These are phyloP conservation scores for Withania somnifera DNA, from an alignment of 305 asterid genomes.

Conservation along the genomic window DNA sequence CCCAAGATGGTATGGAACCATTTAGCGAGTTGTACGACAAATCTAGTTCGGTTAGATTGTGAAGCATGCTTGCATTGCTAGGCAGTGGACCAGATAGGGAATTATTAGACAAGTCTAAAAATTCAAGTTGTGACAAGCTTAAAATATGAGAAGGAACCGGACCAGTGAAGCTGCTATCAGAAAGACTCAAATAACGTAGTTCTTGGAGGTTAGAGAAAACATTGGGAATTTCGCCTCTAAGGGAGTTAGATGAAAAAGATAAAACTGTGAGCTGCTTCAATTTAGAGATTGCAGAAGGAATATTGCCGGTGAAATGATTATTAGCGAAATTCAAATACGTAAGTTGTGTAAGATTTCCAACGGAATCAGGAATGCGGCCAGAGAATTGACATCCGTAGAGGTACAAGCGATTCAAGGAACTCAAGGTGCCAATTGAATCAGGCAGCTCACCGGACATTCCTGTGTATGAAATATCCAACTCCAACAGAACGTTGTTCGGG, in stretches of 20 bases:
- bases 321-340: neutral
- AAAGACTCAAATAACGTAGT: too few relatives aligned
- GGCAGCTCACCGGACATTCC: neutral
- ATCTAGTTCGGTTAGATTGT: neutral
- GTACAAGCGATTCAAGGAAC: neutral
- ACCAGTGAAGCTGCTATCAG: too few relatives aligned
- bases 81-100: neutral
- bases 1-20: neutral
- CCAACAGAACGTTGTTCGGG: neutral
- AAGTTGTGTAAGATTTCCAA: neutral
- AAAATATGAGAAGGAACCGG: neutral
- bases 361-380: neutral
- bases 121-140: neutral
- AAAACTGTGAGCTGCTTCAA: neutral
- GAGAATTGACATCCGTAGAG: neutral
- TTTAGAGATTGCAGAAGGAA: neutral
- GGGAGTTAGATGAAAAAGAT: neutral
- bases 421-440: neutral
- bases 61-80: neutral
- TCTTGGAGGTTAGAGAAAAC: neutral
- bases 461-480: neutral
- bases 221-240: neutral
- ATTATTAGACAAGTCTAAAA: neutral
- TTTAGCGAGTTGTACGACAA: neutral
- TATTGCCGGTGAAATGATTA: neutral